Evolutionary conservation across 257 asterid genomes (phyloP).

Genomic region (Scutellaria minor): DNA sequence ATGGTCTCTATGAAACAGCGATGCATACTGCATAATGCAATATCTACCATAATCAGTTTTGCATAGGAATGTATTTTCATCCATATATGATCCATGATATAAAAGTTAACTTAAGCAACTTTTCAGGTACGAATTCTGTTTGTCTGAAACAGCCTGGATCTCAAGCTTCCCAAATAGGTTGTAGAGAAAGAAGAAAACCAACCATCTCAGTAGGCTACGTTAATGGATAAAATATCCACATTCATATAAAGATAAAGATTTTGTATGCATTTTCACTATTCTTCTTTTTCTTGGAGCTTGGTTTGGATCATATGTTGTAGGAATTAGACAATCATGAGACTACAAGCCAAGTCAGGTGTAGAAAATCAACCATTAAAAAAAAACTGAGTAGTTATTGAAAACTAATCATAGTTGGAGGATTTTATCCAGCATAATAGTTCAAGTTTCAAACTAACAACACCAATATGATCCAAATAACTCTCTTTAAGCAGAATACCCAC

Average conservation of each 20-base stretch:
- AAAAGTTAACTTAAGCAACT: neutral
- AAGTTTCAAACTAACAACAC: neutral
- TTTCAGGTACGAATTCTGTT: neutral
- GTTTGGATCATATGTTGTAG: too few species aligned
- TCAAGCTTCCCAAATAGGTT: neutral
- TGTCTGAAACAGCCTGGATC: neutral
- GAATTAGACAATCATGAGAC: neutral
- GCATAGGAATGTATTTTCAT: conserved; percentile 10
- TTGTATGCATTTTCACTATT: too few species aligned
- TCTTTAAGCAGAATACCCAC: neutral
- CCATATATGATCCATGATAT: conserved; percentile 1
- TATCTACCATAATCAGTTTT: conserved; percentile 33
- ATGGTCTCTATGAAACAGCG: conserved; percentile 55
- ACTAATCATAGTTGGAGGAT: conserved; percentile 7
- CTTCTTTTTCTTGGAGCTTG: too few species aligned
- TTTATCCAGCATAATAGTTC: conserved; percentile 6
- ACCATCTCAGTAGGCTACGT: too few species aligned
- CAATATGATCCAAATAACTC: neutral
- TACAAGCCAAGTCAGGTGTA: neutral
- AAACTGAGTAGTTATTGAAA: neutral
- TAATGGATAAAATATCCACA: too few species aligned
- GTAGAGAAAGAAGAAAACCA: too few species aligned
- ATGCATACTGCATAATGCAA: conserved; percentile 55
- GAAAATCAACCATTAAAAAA: conserved; percentile 7
- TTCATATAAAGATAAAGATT: too few species aligned